Evolutionary conservation across 1,284 basidiomycete species (phyloP).

Genomic region (Neolentinus lepideus): DNA sequence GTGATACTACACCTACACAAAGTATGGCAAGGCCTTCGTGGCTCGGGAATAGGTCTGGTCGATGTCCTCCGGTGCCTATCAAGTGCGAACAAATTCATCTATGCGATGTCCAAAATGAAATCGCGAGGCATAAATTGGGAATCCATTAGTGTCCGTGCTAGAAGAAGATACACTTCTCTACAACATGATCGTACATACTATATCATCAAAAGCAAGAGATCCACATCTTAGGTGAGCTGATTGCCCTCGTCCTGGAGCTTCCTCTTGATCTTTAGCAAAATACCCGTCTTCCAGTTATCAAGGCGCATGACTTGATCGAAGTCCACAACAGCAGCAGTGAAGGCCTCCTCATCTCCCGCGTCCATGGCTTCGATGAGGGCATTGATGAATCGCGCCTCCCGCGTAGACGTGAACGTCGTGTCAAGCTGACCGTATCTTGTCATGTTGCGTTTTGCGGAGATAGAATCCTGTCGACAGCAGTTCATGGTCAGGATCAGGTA

Average conservation of each 20-base stretch:
- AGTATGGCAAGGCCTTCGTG: no score
- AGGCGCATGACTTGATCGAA: slow-evolving; percentile 87
- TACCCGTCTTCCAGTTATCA: slow-evolving; percentile 92
- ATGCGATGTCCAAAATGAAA: no score
- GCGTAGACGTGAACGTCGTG: slow-evolving; percentile 75
- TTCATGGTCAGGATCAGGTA: neutral
- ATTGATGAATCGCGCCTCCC: slow-evolving; percentile 85
- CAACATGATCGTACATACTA: neutral
- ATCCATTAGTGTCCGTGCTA: neutral
- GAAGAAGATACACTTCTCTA: neutral
- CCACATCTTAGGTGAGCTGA: neutral
- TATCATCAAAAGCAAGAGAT: neutral
- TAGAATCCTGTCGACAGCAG: slow-evolving; percentile 56
- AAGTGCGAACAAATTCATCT: no score
- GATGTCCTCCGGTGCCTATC: no score
- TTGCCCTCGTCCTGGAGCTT: slow-evolving; percentile 48
- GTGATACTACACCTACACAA: no score
- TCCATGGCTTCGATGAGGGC: slow-evolving; percentile 77
- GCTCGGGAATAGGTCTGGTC: no score
- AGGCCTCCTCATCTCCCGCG: slow-evolving; percentile 70
- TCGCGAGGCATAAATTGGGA: no score
- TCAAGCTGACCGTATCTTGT: slow-evolving; percentile 72
- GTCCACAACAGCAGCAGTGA: slow-evolving; percentile 75
- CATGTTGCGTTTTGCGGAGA: slow-evolving; percentile 79
- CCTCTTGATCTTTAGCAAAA: slow-evolving; percentile 85